Percentiles rank a stretch among this genome's conserved stretches.
These are phyloP conservation scores for Thielaviopsis punctulata DNA, from an alignment of 2,329 filamentous ascomycete species.

Conservation along the genomic window DNA sequence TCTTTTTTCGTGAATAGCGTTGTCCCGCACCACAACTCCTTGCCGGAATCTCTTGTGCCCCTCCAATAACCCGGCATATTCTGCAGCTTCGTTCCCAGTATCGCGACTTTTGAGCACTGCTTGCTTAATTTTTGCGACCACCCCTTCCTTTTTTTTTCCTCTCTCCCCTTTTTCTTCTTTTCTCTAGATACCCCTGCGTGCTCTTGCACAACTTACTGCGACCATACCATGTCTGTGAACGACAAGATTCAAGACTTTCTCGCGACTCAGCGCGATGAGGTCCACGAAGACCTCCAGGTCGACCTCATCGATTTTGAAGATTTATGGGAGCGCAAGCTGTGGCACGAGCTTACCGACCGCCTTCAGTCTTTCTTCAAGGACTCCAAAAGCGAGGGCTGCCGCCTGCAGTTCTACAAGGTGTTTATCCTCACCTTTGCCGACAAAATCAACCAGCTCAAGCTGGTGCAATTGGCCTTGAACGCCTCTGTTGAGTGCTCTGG, in stretches of 20 bases:
- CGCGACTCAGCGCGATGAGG: conserved; percentile 70
- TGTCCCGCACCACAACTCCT: conserved; percentile 6
- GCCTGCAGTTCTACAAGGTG: conserved; percentile 78
- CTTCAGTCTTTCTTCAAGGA: conserved; percentile 78
- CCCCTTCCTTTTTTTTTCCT: background rate
- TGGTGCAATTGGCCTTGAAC: conserved; percentile 77
- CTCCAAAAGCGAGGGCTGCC: conserved; percentile 63
- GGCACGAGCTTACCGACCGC: conserved; percentile 91
- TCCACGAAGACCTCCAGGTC: conserved; percentile 73
- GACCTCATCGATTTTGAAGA: conserved; percentile 87
- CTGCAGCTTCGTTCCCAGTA: background rate
- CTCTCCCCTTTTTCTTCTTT: background rate
- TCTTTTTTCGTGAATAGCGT: conserved; percentile 1
- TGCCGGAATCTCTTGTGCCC: background rate
- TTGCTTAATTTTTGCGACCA: background rate
- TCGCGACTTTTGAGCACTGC: background rate
- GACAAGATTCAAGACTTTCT: conserved; percentile 88
- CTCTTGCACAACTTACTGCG: background rate
- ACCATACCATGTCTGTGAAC: conserved; percentile 22
- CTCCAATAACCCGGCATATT: background rate
- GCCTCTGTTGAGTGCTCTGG: conserved; percentile 72
- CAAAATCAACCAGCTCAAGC: conserved; percentile 97
- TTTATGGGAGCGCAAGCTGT: conserved; percentile 95
- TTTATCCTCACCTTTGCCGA: conserved; percentile 95
- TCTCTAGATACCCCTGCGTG: background rate